Conservation (phyloP, 2,329 filamentous ascomycete species). For the Colletotrichum agaves region DNA sequence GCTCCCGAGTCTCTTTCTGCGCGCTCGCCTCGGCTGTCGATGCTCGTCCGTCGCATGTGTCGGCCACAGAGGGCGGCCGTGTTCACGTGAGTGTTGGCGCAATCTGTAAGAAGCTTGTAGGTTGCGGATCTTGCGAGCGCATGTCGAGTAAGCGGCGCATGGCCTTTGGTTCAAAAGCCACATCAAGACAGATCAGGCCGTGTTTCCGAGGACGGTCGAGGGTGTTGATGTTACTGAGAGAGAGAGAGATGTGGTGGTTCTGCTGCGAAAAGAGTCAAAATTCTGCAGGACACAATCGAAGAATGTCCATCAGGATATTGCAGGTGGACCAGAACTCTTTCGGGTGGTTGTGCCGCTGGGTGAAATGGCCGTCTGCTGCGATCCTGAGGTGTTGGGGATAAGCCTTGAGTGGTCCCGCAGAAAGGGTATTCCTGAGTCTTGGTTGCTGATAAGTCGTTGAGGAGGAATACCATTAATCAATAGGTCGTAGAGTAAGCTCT, state of each 20-base stretch:
- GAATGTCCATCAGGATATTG: slow-evolving; percentile 10
- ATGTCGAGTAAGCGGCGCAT: background rate
- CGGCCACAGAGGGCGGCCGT: background rate
- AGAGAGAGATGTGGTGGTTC: slow-evolving; percentile 20
- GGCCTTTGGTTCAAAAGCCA: background rate
- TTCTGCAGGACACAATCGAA: slow-evolving; percentile 15
- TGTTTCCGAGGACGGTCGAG: slow-evolving; percentile 6
- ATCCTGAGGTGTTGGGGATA: background rate
- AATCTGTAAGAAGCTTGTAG: background rate
- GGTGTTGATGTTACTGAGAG: background rate
- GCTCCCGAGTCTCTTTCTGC: slow-evolving; percentile 9
- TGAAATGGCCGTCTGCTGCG: slow-evolving; percentile 3
- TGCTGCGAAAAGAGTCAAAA: slow-evolving; percentile 29
- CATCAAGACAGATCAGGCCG: slow-evolving; percentile 7
- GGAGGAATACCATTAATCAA: background rate
- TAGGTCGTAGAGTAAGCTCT: background rate
- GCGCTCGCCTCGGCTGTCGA: slow-evolving; percentile 32
- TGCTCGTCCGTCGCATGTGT: slow-evolving; percentile 20
- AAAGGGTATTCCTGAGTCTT: background rate
- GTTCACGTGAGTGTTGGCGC: slow-evolving; percentile 22
- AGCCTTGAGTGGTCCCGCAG: background rate
- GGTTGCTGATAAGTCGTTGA: background rate
- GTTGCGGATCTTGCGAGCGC: background rate
- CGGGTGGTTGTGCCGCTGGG: slow-evolving; percentile 7
- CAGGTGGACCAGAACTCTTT: slow-evolving; percentile 15